These are phyloP conservation scores for Colletotrichum sojae DNA, from an alignment of 2,329 filamentous ascomycete species.

Conservation along the genomic window DNA sequence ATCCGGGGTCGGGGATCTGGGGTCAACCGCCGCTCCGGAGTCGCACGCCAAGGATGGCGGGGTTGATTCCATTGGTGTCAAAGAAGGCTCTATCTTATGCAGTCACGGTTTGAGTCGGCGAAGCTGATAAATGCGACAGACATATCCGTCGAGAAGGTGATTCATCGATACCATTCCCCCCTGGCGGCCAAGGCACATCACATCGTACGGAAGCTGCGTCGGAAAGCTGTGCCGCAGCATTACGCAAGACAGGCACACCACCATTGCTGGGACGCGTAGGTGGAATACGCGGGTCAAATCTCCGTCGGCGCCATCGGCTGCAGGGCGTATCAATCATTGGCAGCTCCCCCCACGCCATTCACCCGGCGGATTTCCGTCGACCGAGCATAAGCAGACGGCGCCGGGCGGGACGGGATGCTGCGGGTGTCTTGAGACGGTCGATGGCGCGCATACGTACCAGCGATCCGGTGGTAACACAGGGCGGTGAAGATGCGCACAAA, in stretches of 20 bases:
- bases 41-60: not conserved
- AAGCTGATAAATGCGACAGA: no score
- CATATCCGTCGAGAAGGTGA: no score
- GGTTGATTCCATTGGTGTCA: no score
- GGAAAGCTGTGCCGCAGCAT: slow-evolving; percentile 17
- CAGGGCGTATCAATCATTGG: not conserved
- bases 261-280: slow-evolving; percentile 3
- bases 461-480: not conserved
- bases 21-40: not conserved
- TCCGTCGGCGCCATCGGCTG: slow-evolving; percentile 8
- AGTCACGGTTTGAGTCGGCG: not conserved
- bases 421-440: not conserved
- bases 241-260: slow-evolving; percentile 3
- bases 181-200: not conserved
- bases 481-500: not conserved
- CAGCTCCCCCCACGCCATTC: no score
- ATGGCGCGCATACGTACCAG: not conserved
- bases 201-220: not conserved
- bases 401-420: slow-evolving; percentile 3
- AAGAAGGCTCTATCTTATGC: not conserved
- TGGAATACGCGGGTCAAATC: slow-evolving; percentile 1
- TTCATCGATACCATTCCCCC: not conserved
- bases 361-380: no score
- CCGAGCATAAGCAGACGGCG: not conserved
- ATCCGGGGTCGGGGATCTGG: not conserved